Evolutionary conservation across 1,284 basidiomycete genomes (phyloP), one percentile per base, ranked within the genome.

Genomic region (Thelephora terrestris): DNA sequence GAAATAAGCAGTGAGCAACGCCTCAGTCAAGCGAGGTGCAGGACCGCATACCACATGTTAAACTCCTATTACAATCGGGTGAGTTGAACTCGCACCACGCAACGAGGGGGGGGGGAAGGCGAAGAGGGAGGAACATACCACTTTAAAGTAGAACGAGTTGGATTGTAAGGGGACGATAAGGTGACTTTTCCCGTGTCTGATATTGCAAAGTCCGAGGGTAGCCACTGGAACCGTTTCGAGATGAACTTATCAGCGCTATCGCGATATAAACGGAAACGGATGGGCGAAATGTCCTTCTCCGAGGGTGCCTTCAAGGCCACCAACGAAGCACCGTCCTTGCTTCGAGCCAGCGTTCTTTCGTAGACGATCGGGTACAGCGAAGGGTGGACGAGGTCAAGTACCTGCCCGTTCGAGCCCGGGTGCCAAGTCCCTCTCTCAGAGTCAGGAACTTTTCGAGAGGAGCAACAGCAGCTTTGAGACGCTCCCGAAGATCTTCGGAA

Each of bases 401-500:
- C 58, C 29, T 59, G 55, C 1, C 37, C 47, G 45, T 57, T 50
- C 10, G 58, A 52, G 18, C 55, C 50, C 0, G 56, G 56, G 34
- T 59, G 58, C 56, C 55, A 59, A 14, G n/a, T n/a, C 36, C 58
- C 58, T 36, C 53, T 52, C 39, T 55, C 43, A 10, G 20, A 20
- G 29, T 57, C 53, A 5, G 53, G 52, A 17, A 37, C 46, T 45
- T 23, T 25, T 51, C 52, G 29, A 53, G 29, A 6, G 36, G 47
- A 6, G 38, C 38, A n/a, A 40, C 38, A 9, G 38, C 12, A n/a
- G 38, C 38, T 21, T 21, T 20, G 20, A 40, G 23, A 21, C 23
- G 20, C n/a, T 40, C 38, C 23, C 38, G 38, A 21, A 40, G 38
- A 9, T 40, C 12, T 10, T 20, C 18, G 38, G 38, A n/a, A 9